Evolutionary conservation across 345 rosid species (phyloP).

Genomic region (Linum trigynum): DNA sequence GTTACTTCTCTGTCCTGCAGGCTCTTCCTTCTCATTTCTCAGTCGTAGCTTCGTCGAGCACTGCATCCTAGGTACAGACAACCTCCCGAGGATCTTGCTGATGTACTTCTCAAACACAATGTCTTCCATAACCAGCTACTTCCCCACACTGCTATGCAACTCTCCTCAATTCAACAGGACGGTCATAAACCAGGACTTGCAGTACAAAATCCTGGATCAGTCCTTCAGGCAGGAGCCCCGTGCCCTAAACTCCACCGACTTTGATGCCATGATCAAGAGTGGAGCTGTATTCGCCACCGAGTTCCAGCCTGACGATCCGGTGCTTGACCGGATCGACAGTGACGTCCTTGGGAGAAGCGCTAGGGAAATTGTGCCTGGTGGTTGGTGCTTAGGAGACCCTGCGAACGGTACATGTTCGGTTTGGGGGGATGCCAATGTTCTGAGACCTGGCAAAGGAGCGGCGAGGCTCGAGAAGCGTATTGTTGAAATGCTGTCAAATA

Average conservation of each 20-base stretch:
- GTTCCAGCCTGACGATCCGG: conserved; percentile 36
- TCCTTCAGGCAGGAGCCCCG: conserved; percentile 30
- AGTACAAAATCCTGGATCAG: conserved; percentile 39
- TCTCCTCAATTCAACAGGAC: conserved; percentile 51
- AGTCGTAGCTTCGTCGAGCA: conserved; percentile 66
- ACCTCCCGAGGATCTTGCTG: conserved; percentile 81
- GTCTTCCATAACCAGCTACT: conserved; percentile 60
- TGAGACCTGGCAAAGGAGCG: conserved; percentile 78
- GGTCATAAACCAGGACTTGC: conserved; percentile 59
- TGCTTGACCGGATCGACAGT: conserved; percentile 64
- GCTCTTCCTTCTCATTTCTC: conserved; percentile 60
- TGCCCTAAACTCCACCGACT: conserved; percentile 46
- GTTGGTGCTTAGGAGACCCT: conserved; percentile 84
- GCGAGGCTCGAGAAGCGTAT: conserved; percentile 59
- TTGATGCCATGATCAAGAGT: conserved; percentile 50
- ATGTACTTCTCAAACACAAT: conserved; percentile 88
- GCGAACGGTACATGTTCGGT: conserved; percentile 44
- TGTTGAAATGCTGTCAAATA: conserved; percentile 43
- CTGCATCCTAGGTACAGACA: conserved; percentile 75
- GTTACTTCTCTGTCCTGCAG: conserved; percentile 28
- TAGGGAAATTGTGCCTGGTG: conserved; percentile 63
- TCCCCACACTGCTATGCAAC: conserved; percentile 75
- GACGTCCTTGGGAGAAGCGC: conserved; percentile 55
- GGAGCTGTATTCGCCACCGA: conserved; percentile 83
- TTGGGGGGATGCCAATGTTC: conserved; percentile 83